A percentile compares a stretch with the other conserved stretches of the same genome.
These are phyloP conservation scores for Elaeis oleifera DNA, from an alignment of 202 grass and related monocot species.

Conservation along the genomic window DNA sequence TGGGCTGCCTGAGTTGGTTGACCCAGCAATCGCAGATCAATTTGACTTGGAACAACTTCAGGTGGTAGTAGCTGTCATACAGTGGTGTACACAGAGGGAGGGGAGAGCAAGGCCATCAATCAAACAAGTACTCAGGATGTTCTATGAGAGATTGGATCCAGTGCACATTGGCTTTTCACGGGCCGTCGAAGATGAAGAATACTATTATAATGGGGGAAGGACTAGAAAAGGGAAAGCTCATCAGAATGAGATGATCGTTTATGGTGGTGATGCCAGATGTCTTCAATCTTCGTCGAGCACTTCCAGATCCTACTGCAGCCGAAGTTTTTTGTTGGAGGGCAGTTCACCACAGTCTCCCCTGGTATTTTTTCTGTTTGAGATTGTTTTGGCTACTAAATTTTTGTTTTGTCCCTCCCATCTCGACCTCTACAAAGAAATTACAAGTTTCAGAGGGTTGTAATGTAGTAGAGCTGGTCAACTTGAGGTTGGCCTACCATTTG, in stretches of 20 bases:
- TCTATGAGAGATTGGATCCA: constrained; percentile 77
- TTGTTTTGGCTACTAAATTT: no score
- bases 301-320: constrained; percentile 71
- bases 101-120: constrained; percentile 60
- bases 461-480: no score
- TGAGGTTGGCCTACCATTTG: no score
- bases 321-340: constrained; percentile 55
- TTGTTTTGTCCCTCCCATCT: no score
- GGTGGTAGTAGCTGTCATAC: constrained; percentile 67
- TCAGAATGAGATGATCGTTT: constrained; percentile 22
- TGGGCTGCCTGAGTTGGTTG: constrained; percentile 59
- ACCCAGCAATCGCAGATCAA: constrained; percentile 56
- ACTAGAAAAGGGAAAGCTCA: constrained; percentile 33
- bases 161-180: constrained; percentile 50
- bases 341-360: constrained; percentile 40
- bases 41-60: constrained; percentile 79
- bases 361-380: constrained; percentile 35
- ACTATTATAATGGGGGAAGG: constrained; percentile 33
- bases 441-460: no score
- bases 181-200: constrained; percentile 53
- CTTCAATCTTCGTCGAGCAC: constrained; percentile 86
- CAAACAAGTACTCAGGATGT: constrained; percentile 87
- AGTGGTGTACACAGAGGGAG: constrained; percentile 71
- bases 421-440: no score
- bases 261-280: constrained; percentile 45